Percentiles rank a stretch among this genome's conserved stretches.
These are phyloP conservation scores for Protomyces gravidus DNA, from an alignment of 1,139 yeast genomes.

Conservation along the genomic window DNA sequence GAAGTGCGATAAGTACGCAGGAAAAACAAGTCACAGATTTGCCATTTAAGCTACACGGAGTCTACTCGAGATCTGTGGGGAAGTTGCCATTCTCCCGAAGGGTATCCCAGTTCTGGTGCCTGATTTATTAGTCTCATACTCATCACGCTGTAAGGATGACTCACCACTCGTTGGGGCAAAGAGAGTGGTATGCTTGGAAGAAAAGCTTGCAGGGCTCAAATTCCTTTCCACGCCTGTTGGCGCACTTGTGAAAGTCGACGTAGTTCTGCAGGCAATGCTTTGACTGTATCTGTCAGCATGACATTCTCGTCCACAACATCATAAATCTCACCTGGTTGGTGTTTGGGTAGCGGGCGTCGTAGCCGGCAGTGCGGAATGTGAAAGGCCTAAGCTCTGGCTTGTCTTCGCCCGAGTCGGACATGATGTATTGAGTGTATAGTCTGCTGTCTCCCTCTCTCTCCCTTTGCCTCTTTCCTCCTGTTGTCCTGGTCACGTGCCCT, in stretches of 20 bases:
- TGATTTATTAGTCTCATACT: not conserved
- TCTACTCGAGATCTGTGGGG: slow-evolving; percentile 25
- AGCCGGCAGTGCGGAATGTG: slow-evolving; percentile 29
- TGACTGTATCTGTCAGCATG: slow-evolving; percentile 8
- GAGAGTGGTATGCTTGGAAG: slow-evolving; percentile 30
- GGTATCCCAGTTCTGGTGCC: not conserved
- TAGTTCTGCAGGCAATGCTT: slow-evolving; percentile 57
- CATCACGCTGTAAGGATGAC: not conserved
- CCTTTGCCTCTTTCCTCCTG: not conserved
- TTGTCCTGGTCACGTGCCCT: not conserved
- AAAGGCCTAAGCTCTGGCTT: slow-evolving; percentile 21
- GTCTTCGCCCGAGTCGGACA: slow-evolving; percentile 25
- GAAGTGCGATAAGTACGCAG: not conserved
- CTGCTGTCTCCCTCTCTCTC: not conserved
- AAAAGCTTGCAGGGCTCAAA: slow-evolving; percentile 96
- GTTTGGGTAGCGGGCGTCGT: slow-evolving; percentile 30
- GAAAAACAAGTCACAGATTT: not conserved
- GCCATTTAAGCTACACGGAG: not conserved
- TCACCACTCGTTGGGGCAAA: slow-evolving; percentile 30
- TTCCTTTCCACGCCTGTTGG: slow-evolving; percentile 94
- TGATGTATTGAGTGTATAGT: not conserved
- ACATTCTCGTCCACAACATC: not conserved
- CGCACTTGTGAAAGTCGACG: slow-evolving; percentile 96
- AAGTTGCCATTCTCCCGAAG: slow-evolving; percentile 14
- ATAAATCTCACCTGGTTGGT: slow-evolving; percentile 25